Evolutionary conservation across 2,329 filamentous ascomycete genomes (phyloP), one percentile per base, ranked within the genome.

Genomic region (Colletotrichum orbiculare): DNA sequence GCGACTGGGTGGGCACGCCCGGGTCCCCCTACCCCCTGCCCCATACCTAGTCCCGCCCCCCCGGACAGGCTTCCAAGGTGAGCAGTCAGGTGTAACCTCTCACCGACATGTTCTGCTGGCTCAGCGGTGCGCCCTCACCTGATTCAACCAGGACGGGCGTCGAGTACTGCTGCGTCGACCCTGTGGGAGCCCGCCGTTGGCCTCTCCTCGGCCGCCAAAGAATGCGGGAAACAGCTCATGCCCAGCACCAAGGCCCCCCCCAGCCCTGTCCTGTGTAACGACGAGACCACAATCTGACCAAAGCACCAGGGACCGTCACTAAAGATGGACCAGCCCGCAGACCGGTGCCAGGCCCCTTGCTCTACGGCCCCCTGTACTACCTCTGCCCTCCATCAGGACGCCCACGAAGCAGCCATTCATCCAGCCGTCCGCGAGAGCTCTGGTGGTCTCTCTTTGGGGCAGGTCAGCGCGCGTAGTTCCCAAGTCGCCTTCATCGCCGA

Each of bases 21-120:
- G 33, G 15, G 12, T 13, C 17, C 52, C 38, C 52, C 38, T 38
- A 17, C 17, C 37, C 48, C 46, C 13, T 41, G 38, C 13, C 45
- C 50, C 57, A 64, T 46, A 46, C n/a, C 41, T 25, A 48, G 11
- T 38, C 50, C 46, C 46, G 12, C 8, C 34, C 48, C 55, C 55
- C 46, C 50, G 55, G 37, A 37, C 25, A 37, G 25, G n/a, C 37
- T 34, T 17, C 17, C 52, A 54, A 66, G 63, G 63, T 63, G 63
- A 66, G 63, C 58, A 66, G 63, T 66, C 58, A 63, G 47, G 63
- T 63, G 58, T 57, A 63, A 53, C 63, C 46, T 63, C 53, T 66
- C 53, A 63, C 52, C 63, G 58, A 66, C 63, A 63, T 57, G 25
- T 62, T 41, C 35, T 43, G 42, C 46, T 34, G 42, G 53, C 39